Evolutionary conservation across 768 basidiomycete species (phyloP).

Genomic region (Gyrodon lividus): DNA sequence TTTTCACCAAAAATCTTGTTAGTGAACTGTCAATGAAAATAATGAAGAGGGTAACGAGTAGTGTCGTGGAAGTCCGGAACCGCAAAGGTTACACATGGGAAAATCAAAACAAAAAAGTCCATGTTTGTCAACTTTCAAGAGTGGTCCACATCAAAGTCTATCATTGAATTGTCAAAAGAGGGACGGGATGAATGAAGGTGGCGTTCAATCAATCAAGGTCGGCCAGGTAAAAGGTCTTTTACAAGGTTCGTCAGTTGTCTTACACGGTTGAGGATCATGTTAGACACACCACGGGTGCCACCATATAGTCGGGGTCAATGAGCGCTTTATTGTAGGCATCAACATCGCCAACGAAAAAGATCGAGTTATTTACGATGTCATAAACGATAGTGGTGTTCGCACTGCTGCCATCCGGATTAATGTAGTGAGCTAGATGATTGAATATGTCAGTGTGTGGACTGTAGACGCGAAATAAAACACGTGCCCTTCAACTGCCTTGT

Average conservation of each 20-base stretch:
- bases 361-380: constrained; percentile 36
- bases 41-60: no score
- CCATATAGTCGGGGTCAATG: constrained; percentile 13
- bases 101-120: neutral
- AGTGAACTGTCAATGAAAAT: neutral
- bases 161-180: neutral
- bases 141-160: neutral
- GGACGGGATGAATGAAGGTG: neutral
- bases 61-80: neutral
- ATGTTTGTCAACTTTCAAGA: neutral
- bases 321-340: constrained; percentile 36
- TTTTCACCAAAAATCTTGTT: neutral
- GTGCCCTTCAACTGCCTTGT: constrained; percentile 43
- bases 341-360: constrained; percentile 47
- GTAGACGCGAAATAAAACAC: neutral
- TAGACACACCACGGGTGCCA: constrained; percentile 34
- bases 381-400: constrained; percentile 41
- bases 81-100: neutral
- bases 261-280: neutral
- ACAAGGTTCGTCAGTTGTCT: neutral
- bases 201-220: neutral
- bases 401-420: constrained; percentile 43
- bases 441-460: neutral
- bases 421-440: constrained; percentile 39
- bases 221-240: constrained; percentile 3